A percentile compares a stretch with the other conserved stretches of the same genome.
phyloP scores from a whole-genome alignment of 2,329 filamentous ascomycete species.

The Fusarium sambucinum region DNA sequence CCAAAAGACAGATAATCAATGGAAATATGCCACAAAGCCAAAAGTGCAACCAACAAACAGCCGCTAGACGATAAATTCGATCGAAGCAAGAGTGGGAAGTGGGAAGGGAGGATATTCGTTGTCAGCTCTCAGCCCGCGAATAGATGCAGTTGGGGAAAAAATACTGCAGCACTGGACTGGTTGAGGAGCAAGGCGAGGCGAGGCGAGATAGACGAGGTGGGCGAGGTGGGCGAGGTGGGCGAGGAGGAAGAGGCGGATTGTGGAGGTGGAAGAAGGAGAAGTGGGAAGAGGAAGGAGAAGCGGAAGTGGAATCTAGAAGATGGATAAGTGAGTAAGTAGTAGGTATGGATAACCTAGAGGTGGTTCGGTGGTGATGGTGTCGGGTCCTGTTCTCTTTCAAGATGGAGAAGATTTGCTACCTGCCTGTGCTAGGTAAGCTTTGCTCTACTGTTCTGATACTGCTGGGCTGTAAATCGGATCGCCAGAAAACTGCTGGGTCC shows the following conservation, averaged over 20 bases:
- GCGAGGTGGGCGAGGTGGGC: constrained; percentile 39
- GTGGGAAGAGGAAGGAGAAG: constrained; percentile 5
- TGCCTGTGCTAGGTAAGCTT: constrained; percentile 21
- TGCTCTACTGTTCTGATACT: neutral
- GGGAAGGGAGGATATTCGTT: constrained; percentile 36
- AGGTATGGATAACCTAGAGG: constrained; percentile 30
- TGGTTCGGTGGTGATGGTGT: constrained; percentile 47
- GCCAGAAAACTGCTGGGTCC: constrained; percentile 47
- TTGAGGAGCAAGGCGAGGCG: constrained; percentile 24
- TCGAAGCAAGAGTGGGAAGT: constrained; percentile 34
- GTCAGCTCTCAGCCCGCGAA: constrained; percentile 45
- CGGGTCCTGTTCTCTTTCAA: constrained; percentile 41
- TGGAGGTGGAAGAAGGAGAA: constrained; percentile 25
- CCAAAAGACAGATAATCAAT: constrained; percentile 43
- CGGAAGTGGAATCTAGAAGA: constrained; percentile 22
- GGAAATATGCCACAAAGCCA: constrained; percentile 26
- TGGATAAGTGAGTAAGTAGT: constrained; percentile 5
- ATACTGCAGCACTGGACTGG: constrained; percentile 37
- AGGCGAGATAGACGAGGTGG: constrained; percentile 34
- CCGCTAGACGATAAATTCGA: constrained; percentile 45
- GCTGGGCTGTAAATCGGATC: constrained; percentile 39
- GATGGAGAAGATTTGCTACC: constrained; percentile 49
- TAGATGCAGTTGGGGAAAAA: constrained; percentile 30
- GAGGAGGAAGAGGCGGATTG: constrained; percentile 40
- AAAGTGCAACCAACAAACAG: constrained; percentile 43